A percentile compares a stretch with the other conserved stretches of the same genome.
These are phyloP conservation scores for Byssothecium circinans DNA, from an alignment of 2,329 filamentous ascomycete genomes.

Conservation along the genomic window DNA sequence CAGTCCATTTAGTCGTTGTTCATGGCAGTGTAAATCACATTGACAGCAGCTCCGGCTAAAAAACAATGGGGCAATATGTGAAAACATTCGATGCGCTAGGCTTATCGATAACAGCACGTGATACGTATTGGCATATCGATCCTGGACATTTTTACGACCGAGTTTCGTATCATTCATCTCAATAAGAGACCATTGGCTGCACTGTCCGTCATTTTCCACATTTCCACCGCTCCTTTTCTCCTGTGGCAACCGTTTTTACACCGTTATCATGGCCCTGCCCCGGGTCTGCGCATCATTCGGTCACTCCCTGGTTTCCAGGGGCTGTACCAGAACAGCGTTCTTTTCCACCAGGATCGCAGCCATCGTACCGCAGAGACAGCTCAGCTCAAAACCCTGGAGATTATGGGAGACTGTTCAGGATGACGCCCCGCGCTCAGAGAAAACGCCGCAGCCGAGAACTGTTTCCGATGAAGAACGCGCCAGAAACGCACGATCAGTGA, in stretches of 20 bases:
- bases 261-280: conserved; percentile 17
- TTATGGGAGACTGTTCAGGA: conserved; percentile 9
- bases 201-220: not conserved
- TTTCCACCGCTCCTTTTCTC: no score
- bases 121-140: not conserved
- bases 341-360: conserved; percentile 9
- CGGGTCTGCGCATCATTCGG: conserved; percentile 14
- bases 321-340: conserved; percentile 13
- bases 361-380: conserved; percentile 12
- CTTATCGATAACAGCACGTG: conserved; percentile 4
- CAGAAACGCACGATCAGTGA: conserved; percentile 13
- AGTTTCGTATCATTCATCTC: not conserved
- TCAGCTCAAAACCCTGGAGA: conserved; percentile 13
- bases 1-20: no score
- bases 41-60: no score
- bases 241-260: not conserved
- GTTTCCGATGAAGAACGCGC: conserved; percentile 1
- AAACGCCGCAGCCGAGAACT: not conserved
- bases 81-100: no score
- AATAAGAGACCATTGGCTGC: not conserved
- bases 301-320: conserved; percentile 14
- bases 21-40: no score
- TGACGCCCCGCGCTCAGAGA: not conserved
- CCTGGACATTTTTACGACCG: not conserved
- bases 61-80: no score